These are phyloP conservation scores for Microsporum canis DNA, from an alignment of 2,329 filamentous ascomycete genomes.

Conservation along the genomic window DNA sequence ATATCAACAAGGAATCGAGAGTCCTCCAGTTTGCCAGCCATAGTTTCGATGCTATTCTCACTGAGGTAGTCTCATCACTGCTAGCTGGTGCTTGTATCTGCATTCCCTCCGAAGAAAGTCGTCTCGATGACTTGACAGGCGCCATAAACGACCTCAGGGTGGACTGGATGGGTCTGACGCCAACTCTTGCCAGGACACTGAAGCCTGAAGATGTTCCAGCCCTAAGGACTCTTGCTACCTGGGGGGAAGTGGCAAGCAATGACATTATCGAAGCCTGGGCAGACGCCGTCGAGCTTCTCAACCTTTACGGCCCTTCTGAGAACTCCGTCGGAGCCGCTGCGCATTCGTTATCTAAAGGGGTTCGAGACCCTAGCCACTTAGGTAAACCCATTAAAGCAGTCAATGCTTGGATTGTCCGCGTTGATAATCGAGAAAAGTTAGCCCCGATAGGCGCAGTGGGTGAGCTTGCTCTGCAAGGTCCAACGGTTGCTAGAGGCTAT, in stretches of 20 bases:
- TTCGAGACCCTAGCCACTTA: conserved; percentile 2
- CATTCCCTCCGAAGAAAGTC: conserved; percentile 42
- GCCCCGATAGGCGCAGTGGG: conserved; percentile 29
- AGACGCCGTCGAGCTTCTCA: conserved; percentile 25
- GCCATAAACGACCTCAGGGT: conserved; percentile 41
- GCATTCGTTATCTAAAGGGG: background rate
- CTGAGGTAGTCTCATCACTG: conserved; percentile 30
- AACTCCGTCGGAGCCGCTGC: background rate
- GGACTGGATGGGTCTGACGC: conserved; percentile 48
- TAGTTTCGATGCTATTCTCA: conserved; percentile 2
- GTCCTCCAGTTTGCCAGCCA: conserved; percentile 34
- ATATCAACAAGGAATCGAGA: conserved; percentile 33
- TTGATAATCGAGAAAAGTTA: conserved; percentile 18
- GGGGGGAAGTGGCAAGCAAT: conserved; percentile 20
- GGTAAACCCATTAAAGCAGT: conserved; percentile 13
- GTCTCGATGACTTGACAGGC: conserved; percentile 38
- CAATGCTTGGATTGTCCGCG: conserved; percentile 25
- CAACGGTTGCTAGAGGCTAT: conserved; percentile 29
- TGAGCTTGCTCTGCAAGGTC: conserved; percentile 31
- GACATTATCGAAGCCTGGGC: conserved; percentile 19
- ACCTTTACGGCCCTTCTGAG: conserved; percentile 23
- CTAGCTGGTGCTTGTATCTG: conserved; percentile 49
- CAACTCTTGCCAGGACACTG: conserved; percentile 42
- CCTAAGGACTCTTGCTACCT: conserved; percentile 25
- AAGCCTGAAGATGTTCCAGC: conserved; percentile 31